Percentiles rank a stretch among this genome's conserved stretches.
These are phyloP conservation scores for Monosporascus sp. DNA, from an alignment of 2,329 filamentous ascomycete genomes.

Conservation along the genomic window DNA sequence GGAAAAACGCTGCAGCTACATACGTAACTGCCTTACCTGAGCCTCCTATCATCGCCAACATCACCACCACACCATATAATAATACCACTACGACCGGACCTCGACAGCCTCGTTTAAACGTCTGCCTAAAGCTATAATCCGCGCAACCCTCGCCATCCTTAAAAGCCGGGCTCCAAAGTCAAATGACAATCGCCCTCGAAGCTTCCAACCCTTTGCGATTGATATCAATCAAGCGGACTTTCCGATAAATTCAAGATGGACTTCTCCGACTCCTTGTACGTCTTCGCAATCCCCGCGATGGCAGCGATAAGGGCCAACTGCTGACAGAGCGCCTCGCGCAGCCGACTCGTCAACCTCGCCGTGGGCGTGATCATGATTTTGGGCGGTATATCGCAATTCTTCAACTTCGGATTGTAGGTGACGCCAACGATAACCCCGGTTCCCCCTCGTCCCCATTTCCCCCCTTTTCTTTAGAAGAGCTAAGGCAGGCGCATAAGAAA, in stretches of 20 bases:
- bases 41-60: too few relatives aligned
- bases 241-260: conserved; percentile 57
- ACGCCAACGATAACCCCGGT: neutral
- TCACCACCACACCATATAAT: too few relatives aligned
- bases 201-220: neutral
- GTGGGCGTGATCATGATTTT: conserved; percentile 83
- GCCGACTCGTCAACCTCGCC: conserved; percentile 90
- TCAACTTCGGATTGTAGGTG: conserved; percentile 55
- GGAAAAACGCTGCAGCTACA: too few relatives aligned
- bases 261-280: conserved; percentile 88
- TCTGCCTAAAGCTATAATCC: neutral
- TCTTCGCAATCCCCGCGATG: conserved; percentile 14
- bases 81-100: too few relatives aligned
- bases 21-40: too few relatives aligned
- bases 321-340: conserved; percentile 32
- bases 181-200: neutral
- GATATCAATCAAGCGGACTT: too few relatives aligned
- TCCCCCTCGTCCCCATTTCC: conserved; percentile 31
- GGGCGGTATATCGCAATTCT: conserved; percentile 73
- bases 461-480: conserved; percentile 17
- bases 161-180: too few relatives aligned
- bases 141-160: too few relatives aligned
- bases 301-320: neutral
- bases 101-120: neutral
- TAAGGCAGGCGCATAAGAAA: neutral